phyloP scores from a whole-genome alignment of 2,329 filamentous ascomycete species.

The Cercospora janseana region DNA sequence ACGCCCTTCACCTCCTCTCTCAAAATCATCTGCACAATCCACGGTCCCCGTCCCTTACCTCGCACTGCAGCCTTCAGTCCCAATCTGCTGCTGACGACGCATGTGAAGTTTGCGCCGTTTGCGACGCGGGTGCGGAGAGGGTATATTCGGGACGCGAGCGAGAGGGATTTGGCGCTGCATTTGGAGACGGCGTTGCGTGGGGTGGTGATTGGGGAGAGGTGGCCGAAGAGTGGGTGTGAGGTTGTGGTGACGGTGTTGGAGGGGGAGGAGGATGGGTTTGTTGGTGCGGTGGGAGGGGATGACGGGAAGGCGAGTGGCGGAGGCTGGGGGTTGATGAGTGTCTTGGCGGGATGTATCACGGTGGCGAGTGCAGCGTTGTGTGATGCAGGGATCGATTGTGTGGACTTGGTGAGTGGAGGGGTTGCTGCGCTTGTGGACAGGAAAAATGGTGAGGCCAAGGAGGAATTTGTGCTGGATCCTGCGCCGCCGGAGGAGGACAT shows the following conservation, averaged over 20 bases:
- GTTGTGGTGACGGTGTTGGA: conserved; percentile 90
- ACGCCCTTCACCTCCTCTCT: conserved; percentile 64
- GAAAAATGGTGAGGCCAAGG: conserved; percentile 30
- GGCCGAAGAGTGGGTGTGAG: conserved; percentile 98
- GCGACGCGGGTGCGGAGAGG: conserved; percentile 78
- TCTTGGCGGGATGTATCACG: conserved; percentile 87
- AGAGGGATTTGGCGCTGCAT: conserved; percentile 87
- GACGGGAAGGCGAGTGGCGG: conserved; percentile 44
- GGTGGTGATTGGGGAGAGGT: conserved; percentile 86
- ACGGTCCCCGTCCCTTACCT: conserved; percentile 87
- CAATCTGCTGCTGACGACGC: conserved; percentile 84
- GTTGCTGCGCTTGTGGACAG: conserved; percentile 73
- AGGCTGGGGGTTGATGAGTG: conserved; percentile 83
- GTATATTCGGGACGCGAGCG: conserved; percentile 79
- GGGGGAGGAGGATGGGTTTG: conserved; percentile 78
- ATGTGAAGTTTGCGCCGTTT: conserved; percentile 96
- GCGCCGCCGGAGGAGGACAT: conserved; percentile 73
- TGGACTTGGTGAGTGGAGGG: conserved; percentile 85
- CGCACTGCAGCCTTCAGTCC: conserved; percentile 88
- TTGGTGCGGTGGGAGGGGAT: conserved; percentile 52
- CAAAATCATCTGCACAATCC: conserved; percentile 89
- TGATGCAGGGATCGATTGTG: conserved; percentile 93
- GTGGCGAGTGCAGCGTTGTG: conserved; percentile 89
- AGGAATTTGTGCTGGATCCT: conserved; percentile 69
- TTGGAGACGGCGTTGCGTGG: conserved; percentile 87